phyloP scores from a whole-genome alignment of 768 basidiomycete species.

The Leccinellum albellum region DNA sequence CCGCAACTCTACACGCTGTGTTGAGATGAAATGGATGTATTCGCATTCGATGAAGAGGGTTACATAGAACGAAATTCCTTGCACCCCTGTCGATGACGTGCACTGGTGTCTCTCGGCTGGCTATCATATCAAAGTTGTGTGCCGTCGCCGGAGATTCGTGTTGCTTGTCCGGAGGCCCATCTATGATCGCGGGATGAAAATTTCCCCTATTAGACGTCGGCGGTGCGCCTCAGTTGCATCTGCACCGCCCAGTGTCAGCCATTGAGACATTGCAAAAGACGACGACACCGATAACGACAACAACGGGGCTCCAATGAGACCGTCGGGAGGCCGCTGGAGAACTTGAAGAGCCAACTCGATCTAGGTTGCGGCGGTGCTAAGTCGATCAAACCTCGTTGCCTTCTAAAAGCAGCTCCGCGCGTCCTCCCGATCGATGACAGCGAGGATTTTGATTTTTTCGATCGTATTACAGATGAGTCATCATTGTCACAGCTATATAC shows the following conservation, averaged over 20 bases:
- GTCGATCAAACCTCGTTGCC: neutral
- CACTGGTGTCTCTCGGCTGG: neutral
- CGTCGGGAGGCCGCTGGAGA: neutral
- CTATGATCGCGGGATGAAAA: neutral
- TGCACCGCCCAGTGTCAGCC: neutral
- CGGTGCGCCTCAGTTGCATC: slow-evolving; percentile 1
- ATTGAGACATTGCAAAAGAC: neutral
- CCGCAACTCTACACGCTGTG: slow-evolving; percentile 1
- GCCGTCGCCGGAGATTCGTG: slow-evolving; percentile 2
- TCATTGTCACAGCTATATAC: neutral
- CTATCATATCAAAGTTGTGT: neutral
- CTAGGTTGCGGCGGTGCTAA: neutral
- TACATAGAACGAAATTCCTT: slow-evolving; percentile 1
- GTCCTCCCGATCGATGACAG: slow-evolving; percentile 15
- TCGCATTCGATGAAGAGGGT: slow-evolving; percentile 3
- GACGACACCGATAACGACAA: neutral
- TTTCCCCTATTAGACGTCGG: neutral
- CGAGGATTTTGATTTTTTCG: slow-evolving; percentile 5
- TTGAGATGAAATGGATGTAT: slow-evolving; percentile 2
- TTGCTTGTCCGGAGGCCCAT: neutral
- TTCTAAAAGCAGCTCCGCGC: slow-evolving; percentile 19
- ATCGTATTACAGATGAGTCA: slow-evolving; percentile 14
- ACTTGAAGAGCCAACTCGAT: neutral
- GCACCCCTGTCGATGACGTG: slow-evolving; percentile 10
- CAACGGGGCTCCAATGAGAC: neutral